A percentile compares a stretch with the other conserved stretches of the same genome.
These are phyloP conservation scores for Orobanche coerulescens DNA, from an alignment of 257 asterid genomes.

Conservation along the genomic window DNA sequence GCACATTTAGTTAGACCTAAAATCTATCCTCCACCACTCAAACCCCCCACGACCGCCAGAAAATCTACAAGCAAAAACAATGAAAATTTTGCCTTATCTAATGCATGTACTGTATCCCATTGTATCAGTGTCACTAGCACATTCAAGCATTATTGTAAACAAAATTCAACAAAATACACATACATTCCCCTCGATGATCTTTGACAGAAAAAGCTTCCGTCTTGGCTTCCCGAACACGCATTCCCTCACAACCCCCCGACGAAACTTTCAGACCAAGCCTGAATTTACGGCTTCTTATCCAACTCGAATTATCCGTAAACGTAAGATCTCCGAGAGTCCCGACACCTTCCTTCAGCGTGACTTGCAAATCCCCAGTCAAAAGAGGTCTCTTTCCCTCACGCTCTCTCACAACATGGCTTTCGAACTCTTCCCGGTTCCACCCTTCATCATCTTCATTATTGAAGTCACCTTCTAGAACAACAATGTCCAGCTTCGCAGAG, in stretches of 20 bases:
- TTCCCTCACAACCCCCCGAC: constrained; percentile 66
- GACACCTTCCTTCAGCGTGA: constrained; percentile 78
- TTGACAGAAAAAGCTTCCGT: constrained; percentile 83
- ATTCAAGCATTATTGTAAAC: not conserved
- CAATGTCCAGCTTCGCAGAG: constrained; percentile 56
- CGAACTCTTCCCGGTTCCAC: constrained; percentile 74
- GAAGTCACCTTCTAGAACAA: constrained; percentile 84
- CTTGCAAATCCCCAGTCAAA: constrained; percentile 70
- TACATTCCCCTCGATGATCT: constrained; percentile 96
- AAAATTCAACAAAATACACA: constrained; percentile 17
- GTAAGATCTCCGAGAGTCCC: constrained; percentile 82
- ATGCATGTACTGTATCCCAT: not conserved
- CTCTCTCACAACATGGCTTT: constrained; percentile 71
- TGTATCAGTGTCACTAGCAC: not conserved
- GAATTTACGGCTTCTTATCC: constrained; percentile 85
- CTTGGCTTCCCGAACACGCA: constrained; percentile 78
- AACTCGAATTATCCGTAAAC: constrained; percentile 83
- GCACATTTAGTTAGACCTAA: no score
- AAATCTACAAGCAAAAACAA: no score
- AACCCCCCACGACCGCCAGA: no score
- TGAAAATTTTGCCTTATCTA: not conserved
- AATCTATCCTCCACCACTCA: no score
- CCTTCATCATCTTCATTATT: constrained; percentile 62
- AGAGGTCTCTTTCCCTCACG: constrained; percentile 87
- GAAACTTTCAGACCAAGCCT: constrained; percentile 77